Conservation (phyloP, 371 early-diverging fungal genomes). For the Mortierella sp. region DNA sequence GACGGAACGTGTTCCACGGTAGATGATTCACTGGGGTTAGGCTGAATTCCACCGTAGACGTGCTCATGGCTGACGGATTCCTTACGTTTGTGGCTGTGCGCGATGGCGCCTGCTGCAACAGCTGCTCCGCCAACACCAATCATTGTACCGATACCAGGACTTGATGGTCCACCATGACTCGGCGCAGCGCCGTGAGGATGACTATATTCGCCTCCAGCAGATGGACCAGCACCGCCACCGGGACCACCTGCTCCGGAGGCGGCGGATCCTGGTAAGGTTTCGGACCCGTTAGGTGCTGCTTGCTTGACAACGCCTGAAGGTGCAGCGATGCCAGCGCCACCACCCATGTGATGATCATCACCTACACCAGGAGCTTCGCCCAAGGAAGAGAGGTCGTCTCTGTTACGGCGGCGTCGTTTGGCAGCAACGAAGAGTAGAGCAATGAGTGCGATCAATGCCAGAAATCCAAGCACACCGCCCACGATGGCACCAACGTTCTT, state of each 20-base stretch:
- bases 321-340: conserved; percentile 6
- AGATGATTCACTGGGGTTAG: conserved; percentile 3
- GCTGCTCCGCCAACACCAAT: conserved; percentile 8
- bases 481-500: conserved; percentile 5
- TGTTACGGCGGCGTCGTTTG: conserved; percentile 18
- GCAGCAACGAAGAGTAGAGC: conserved; percentile 24
- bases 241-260: neutral
- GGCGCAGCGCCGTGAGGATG: too few relatives aligned
- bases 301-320: conserved; percentile 17
- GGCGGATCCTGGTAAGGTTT: conserved; percentile 4
- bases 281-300: conserved; percentile 10
- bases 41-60: conserved; percentile 5
- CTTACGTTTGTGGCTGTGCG: conserved; percentile 20
- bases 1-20: neutral
- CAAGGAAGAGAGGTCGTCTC: neutral
- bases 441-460: conserved; percentile 21
- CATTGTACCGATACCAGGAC: neutral
- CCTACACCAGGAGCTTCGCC: conserved; percentile 2
- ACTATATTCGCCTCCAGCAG: neutral
- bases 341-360: neutral
- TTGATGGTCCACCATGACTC: conserved; percentile 3
- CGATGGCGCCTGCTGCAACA: conserved; percentile 12
- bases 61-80: conserved; percentile 11
- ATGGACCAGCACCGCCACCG: conserved; percentile 6
- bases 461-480: conserved; percentile 15